Evolutionary conservation across 352 stramenopile species (phyloP), one percentile per base, ranked within the genome.

Genomic region (Globisporangium ultimum): DNA sequence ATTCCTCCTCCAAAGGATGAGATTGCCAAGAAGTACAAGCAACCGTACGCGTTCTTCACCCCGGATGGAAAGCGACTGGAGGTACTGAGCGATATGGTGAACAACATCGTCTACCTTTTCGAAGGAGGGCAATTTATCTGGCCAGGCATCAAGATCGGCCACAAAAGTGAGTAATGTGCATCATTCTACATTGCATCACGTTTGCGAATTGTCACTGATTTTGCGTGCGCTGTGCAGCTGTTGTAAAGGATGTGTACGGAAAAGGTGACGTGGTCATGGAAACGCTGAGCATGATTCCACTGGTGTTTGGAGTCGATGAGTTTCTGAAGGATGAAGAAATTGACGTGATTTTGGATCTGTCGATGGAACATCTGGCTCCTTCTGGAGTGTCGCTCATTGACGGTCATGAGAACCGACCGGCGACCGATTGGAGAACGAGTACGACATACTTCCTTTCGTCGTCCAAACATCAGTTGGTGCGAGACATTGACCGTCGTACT

Each of bases 261-360:
- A 64, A 68, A 9, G 75, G 75, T 4, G 76, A 88, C 49, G 42
- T 88, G 11, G 62, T 72, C 28, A 52, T 89, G 36, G 76, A 87
- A 56, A 88, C 80, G 17, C 59, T 84, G 52, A 88, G 72, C 43
- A 88, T 88, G 71, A 73, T 64, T 2, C 77, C 80, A 28, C 73
- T 92, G 3, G 78, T 92, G 34, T 90, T 92, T 55, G 66, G 68
- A 18, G 77, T 90, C 4, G 78, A 90, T 14, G 79, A 93, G 34
- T 91, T 91, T 41, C 68, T 90, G 11, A 76, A 73, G 14, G 76
- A 92, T 57, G 75, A 89, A 32, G 80, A 93, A 54, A 89, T 93
- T 47, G 83, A 89, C 55, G 48, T 88, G 36, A 80, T 91, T 57
- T 52, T 91, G 46, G 74, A 89, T 3, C 60, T 90, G 51, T 89